Evolutionary conservation across 768 basidiomycete species (phyloP), one percentile per base, ranked within the genome.

Genomic region (Lentinula sp.): DNA sequence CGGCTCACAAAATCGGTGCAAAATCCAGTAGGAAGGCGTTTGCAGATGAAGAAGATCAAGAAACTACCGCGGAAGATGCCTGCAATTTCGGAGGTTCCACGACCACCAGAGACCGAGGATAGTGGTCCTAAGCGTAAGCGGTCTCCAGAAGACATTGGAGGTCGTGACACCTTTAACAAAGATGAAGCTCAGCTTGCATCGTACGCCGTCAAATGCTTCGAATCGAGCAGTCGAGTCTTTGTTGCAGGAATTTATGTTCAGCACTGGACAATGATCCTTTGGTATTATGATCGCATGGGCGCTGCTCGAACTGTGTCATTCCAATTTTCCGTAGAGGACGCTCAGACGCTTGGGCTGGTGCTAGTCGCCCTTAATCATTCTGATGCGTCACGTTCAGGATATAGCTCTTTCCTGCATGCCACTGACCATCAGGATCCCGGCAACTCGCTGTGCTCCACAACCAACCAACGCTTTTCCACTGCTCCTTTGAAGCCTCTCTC

Each of bases 231-330:
- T 59, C 65, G 70, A 15, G 58, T 63, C 42, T 68, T 63, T 52
- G 58, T 60, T 0, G 63, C 66, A 18, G 68, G 72, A 5, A 62
- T 70, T 16, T 61, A 66, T 42, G 62, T 73, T 9, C 60, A 68
- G 21, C 37, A 62, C 21, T 63, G 53, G 1, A 52, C 9, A 8
- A 57, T 69, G 11, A 64, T 59, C 1, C 60, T 73, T 5, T 70
- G 67, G 66, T 74, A 72, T 57, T 69, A 61, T 42, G 71, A 74
- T 61, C 62, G 70, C n/a, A 53, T 61, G 13, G 67, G 68, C n/a
- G 59, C 68, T 5, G 57, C 69, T 18, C 63, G 59, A 18, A 59
- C 66, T 8, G 39, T n/a, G 1, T 10, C 28, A 8, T 74, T 71
- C 60, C 37, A 70, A 46, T 65, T 70, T 42, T 21, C 57, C 4